phyloP scores from a whole-genome alignment of 1,284 basidiomycete species.

The Schizophyllum amplum region DNA sequence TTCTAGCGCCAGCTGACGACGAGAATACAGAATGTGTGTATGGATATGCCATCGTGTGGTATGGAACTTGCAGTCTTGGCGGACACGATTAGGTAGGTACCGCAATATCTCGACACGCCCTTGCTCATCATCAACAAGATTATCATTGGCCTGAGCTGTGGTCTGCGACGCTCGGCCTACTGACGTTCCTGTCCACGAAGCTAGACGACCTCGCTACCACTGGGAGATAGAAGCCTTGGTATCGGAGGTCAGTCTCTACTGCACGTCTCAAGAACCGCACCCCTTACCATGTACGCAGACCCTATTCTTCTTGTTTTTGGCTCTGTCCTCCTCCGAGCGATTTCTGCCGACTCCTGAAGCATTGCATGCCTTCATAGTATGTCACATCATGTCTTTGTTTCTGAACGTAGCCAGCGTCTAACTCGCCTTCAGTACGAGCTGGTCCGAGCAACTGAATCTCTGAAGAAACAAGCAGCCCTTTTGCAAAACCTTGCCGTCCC shows the following conservation, averaged over 20 bases:
- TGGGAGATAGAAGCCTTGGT: slow-evolving; percentile 41
- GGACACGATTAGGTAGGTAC: slow-evolving; percentile 41
- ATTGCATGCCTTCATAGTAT: slow-evolving; percentile 52
- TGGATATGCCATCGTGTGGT: slow-evolving; percentile 43
- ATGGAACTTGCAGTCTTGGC: slow-evolving; percentile 45
- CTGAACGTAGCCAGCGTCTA: slow-evolving; percentile 1
- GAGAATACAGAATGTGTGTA: slow-evolving; percentile 38
- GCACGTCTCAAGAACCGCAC: neutral
- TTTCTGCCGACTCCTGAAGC: slow-evolving; percentile 43
- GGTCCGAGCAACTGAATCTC: slow-evolving; percentile 39
- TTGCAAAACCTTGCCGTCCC: slow-evolving; percentile 32
- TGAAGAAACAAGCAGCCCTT: slow-evolving; percentile 38
- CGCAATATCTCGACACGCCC: neutral
- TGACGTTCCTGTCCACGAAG: slow-evolving; percentile 46
- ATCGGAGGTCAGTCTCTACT: slow-evolving; percentile 36
- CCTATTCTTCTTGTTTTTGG: slow-evolving; percentile 41
- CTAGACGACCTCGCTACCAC: slow-evolving; percentile 40
- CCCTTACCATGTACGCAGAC: slow-evolving; percentile 24
- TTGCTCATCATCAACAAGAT: slow-evolving; percentile 25
- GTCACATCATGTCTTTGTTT: slow-evolving; percentile 16
- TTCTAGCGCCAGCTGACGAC: slow-evolving; percentile 1
- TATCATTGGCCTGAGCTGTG: slow-evolving; percentile 61
- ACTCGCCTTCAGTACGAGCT: slow-evolving; percentile 46
- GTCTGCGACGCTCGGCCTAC: slow-evolving; percentile 42
- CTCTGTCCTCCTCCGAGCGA: slow-evolving; percentile 37